These are phyloP conservation scores for Xerocomus brunneocitrinus DNA, from an alignment of 768 basidiomycete genomes.

Conservation along the genomic window DNA sequence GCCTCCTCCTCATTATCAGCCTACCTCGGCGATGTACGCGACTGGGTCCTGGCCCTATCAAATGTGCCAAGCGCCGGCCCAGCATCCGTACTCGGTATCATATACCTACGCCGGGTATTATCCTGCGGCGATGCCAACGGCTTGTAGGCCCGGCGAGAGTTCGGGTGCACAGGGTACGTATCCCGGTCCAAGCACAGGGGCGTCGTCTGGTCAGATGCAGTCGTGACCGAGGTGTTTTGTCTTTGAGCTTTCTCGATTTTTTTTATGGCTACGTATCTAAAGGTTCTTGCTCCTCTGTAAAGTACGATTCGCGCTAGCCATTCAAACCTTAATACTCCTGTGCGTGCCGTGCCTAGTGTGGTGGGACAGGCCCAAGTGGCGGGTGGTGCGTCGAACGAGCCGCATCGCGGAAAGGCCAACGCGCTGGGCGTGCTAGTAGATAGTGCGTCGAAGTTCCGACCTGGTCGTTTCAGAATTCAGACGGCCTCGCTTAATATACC, in stretches of 20 bases:
- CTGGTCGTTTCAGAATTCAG: too few relatives aligned
- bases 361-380: too few relatives aligned
- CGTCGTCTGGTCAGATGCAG: slow-evolving; percentile 13
- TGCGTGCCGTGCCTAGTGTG: too few relatives aligned
- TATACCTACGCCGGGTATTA: slow-evolving; percentile 24
- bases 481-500: too few relatives aligned
- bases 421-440: too few relatives aligned
- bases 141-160: slow-evolving; percentile 12
- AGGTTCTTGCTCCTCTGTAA: slow-evolving; percentile 12
- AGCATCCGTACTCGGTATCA: slow-evolving; percentile 19
- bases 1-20: slow-evolving; percentile 19
- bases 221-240: slow-evolving; percentile 5
- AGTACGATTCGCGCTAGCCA: slow-evolving; percentile 9
- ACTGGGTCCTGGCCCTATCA: slow-evolving; percentile 34
- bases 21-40: slow-evolving; percentile 15
- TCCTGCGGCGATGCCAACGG: slow-evolving; percentile 10
- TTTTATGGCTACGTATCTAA: slow-evolving; percentile 8
- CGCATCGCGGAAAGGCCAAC: too few relatives aligned
- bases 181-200: slow-evolving; percentile 31
- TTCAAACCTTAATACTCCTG: too few relatives aligned
- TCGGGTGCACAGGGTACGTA: slow-evolving; percentile 25
- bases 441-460: too few relatives aligned
- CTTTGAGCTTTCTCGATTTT: background rate
- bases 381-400: too few relatives aligned
- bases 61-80: slow-evolving; percentile 16